Evolutionary conservation across 2,329 filamentous ascomycete species (phyloP), one percentile per base, ranked within the genome.

Genomic region (Talaromyces sp.): DNA sequence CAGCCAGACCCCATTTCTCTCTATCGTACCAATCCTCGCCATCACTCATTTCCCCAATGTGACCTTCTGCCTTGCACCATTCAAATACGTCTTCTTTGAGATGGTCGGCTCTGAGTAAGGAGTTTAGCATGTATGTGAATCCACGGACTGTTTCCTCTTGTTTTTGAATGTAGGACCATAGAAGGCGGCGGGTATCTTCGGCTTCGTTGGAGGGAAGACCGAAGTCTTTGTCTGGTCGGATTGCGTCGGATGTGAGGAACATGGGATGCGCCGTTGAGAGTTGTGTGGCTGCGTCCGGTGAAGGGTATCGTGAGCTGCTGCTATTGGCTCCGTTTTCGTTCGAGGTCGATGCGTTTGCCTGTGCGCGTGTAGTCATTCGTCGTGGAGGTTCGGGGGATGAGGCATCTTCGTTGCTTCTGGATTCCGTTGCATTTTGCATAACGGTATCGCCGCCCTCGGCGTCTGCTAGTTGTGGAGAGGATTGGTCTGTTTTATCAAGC

Each of bases 1-100:
- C 75, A 2, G 68, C 70, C n/a, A 88, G 72, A 0, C 80, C 81
- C 85, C 84, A 88, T 68, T 85, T 83, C 61, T 85, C 83, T 21
- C 79, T 77, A 68, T 88, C 86, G 66, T 86, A 86, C 86, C 86
- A 88, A 68, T 88, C 86, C 73, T 88, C 86, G 1, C 86, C 86
- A 68, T 88, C 86, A 60, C 84, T 87, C 84, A 88, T 83, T 70
- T 88, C 86, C 4, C 85, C 84, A 16, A 87, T 75, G 71, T 88
- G 86, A 5, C 78, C 86, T 69, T 88, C 86, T 0, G 86, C 84
- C 69, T 85, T 86, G 69, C 81, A 83, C 80, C 83, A 86, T 65
- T 84, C 81, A 68, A 82, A 82, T 1, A 88, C 84, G 39, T 83
- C 79, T 46, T 83, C 80, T 62, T 86, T 79, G 81, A 86, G 82